These are phyloP conservation scores for Clarireedia monteithiana DNA, from an alignment of 2,329 filamentous ascomycete genomes.

Conservation along the genomic window DNA sequence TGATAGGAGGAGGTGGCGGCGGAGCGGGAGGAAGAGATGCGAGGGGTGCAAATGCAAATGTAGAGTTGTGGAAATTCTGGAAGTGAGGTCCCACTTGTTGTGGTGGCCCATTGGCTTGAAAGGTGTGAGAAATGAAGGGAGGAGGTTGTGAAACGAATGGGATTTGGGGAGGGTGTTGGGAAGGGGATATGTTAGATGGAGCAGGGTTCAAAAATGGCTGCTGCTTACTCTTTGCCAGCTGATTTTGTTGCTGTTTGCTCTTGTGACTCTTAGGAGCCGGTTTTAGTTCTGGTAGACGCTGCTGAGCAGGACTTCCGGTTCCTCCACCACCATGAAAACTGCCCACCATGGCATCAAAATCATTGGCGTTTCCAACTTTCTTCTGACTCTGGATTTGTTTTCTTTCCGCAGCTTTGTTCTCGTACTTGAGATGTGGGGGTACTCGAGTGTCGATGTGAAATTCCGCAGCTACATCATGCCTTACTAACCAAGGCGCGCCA, in stretches of 20 bases:
- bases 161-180: slow-evolving; percentile 13
- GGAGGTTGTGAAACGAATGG: slow-evolving; percentile 18
- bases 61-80: slow-evolving; percentile 35
- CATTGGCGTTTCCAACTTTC: slow-evolving; percentile 30
- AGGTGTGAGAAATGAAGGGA: slow-evolving; percentile 26
- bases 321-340: slow-evolving; percentile 24
- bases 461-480: slow-evolving; percentile 70
- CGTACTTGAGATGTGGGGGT: slow-evolving; percentile 73
- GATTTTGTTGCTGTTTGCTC: slow-evolving; percentile 43
- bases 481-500: slow-evolving; percentile 95
- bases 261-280: slow-evolving; percentile 65
- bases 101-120: slow-evolving; percentile 29
- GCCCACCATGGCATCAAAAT: slow-evolving; percentile 30
- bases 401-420: slow-evolving; percentile 68
- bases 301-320: slow-evolving; percentile 30
- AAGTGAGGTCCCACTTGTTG: slow-evolving; percentile 26
- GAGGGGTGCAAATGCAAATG: slow-evolving; percentile 39
- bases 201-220: slow-evolving; percentile 29
- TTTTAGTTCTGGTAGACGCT: slow-evolving; percentile 64
- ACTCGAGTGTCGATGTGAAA: slow-evolving; percentile 86
- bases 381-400: slow-evolving; percentile 64
- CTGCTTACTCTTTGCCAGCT: slow-evolving; percentile 33
- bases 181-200: slow-evolving; percentile 15
- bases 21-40: slow-evolving; percentile 44
- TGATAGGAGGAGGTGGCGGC: slow-evolving; percentile 67